These are phyloP conservation scores for Cryptosporidium muris DNA, from an alignment of 169 alveolate species.

Conservation along the genomic window DNA sequence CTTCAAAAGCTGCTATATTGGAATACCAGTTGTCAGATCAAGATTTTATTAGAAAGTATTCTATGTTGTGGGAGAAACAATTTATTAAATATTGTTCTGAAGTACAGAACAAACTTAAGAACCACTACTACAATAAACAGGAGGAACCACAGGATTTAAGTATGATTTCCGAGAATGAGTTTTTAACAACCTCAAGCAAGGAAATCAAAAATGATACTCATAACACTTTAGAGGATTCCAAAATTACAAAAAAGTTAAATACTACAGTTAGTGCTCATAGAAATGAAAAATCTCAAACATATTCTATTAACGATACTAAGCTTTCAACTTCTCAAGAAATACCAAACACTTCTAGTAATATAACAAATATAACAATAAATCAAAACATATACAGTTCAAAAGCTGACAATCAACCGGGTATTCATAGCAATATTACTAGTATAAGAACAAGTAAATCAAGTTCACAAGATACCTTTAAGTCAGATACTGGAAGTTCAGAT, in stretches of 20 bases:
- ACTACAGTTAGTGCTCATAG: background rate
- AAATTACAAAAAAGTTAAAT: slow-evolving; percentile 2
- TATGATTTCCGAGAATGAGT: too few species aligned
- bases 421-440: background rate
- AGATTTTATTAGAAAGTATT: slow-evolving; percentile 48
- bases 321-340: too few species aligned
- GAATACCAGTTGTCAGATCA: slow-evolving; percentile 67
- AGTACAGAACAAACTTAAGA: slow-evolving; percentile 23
- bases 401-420: too few species aligned
- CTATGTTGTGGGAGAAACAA: slow-evolving; percentile 57
- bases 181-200: background rate
- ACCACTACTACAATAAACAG: too few species aligned
- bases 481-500: slow-evolving; percentile 10
- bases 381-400: too few species aligned
- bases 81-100: slow-evolving; percentile 56
- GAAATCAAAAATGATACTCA: slow-evolving; percentile 1
- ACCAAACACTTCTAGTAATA: too few species aligned
- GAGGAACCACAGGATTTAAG: too few species aligned
- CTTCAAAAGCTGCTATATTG: slow-evolving; percentile 62
- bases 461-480: slow-evolving; percentile 39
- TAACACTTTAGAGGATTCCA: background rate
- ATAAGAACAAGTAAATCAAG: slow-evolving; percentile 46
- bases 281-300: background rate
- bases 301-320: too few species aligned
- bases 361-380: too few species aligned